These are phyloP conservation scores for Penicillium decumbens DNA, from an alignment of 2,329 filamentous ascomycete species.

Conservation along the genomic window DNA sequence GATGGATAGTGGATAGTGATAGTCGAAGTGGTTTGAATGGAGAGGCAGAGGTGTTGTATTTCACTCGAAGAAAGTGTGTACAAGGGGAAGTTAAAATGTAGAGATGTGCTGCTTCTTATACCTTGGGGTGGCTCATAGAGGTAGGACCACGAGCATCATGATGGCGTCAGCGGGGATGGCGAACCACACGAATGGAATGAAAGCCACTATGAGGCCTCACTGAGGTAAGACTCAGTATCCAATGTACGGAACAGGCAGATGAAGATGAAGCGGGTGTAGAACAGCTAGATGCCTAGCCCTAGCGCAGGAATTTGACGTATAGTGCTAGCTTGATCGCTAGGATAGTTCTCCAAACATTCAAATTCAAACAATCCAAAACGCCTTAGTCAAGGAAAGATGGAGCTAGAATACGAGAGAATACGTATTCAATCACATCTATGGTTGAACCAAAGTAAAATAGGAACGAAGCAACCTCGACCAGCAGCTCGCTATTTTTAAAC, in stretches of 20 bases:
- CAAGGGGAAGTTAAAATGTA: neutral
- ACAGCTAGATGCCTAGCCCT: neutral
- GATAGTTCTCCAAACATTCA: neutral
- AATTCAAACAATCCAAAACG: neutral
- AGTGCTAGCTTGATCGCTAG: neutral
- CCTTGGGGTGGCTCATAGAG: neutral
- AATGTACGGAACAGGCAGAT: neutral
- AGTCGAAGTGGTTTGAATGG: neutral
- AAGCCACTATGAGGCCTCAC: neutral
- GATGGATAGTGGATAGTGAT: slow-evolving; percentile 2
- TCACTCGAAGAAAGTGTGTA: neutral
- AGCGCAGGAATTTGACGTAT: neutral
- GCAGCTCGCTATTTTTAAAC: neutral
- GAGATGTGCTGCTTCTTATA: slow-evolving; percentile 2
- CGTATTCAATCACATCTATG: too few relatives aligned
- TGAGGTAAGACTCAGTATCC: neutral
- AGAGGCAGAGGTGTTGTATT: neutral
- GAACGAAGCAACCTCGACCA: neutral
- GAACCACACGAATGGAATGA: neutral
- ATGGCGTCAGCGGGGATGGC: slow-evolving; percentile 19
- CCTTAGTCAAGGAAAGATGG: too few relatives aligned
- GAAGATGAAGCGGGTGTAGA: neutral
- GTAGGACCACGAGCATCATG: slow-evolving; percentile 16
- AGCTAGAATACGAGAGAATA: too few relatives aligned
- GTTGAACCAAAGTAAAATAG: too few relatives aligned